Conservation (phyloP, 148 eudicot genomes). For the Heliamphora exappendiculata region DNA sequence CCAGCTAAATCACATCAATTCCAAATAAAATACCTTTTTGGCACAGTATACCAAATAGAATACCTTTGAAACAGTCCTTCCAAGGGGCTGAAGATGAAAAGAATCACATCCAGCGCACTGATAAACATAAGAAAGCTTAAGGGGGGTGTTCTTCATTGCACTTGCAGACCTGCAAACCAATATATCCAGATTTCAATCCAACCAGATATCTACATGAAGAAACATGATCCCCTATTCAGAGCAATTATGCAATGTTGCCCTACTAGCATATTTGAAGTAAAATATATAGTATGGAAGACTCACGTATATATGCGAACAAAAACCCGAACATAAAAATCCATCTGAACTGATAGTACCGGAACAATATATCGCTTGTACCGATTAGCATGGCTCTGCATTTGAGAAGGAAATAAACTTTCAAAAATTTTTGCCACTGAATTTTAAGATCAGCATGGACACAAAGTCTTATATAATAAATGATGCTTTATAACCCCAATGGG, state of each 20-base stretch:
- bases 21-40: slow-evolving; percentile 50
- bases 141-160: slow-evolving; percentile 95
- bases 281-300: slow-evolving; percentile 23
- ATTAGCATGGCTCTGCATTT: slow-evolving; percentile 93
- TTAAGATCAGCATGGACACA: neutral
- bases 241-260: neutral
- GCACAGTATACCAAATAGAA: neutral
- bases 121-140: slow-evolving; percentile 83
- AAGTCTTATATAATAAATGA: neutral
- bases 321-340: slow-evolving; percentile 89
- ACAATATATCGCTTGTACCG: slow-evolving; percentile 93
- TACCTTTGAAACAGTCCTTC: slow-evolving; percentile 88
- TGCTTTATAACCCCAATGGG: neutral
- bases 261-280: neutral
- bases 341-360: slow-evolving; percentile 81
- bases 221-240: neutral
- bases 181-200: slow-evolving; percentile 8
- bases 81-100: slow-evolving; percentile 90
- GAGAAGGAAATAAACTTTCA: neutral
- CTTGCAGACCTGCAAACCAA: slow-evolving; percentile 76
- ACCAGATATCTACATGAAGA: neutral
- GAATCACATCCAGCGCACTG: slow-evolving; percentile 97
- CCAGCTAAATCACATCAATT: neutral
- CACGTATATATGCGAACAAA: slow-evolving; percentile 93
- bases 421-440: neutral